Evolutionary conservation across 495 filamentous ascomycete species (phyloP).

Genomic region (Usnea hakonensis): DNA sequence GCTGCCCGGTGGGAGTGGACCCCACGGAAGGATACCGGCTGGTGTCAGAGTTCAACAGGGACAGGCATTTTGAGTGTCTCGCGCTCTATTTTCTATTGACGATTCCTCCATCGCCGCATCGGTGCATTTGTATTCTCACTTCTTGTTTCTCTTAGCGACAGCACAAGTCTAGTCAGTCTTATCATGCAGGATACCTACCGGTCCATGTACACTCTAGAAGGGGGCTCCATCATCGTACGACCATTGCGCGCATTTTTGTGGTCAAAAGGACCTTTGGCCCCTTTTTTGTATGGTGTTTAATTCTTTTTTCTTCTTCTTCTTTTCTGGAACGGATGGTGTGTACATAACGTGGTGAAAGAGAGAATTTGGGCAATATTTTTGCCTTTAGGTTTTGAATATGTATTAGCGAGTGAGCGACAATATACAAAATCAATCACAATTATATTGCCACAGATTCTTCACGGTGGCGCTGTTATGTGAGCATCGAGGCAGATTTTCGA

Average conservation of each 20-base stretch:
- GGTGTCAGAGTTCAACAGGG: slow-evolving; percentile 13
- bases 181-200: neutral
- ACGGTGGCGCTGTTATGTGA: neutral
- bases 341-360: neutral
- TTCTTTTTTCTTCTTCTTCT: neutral
- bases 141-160: neutral
- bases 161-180: neutral
- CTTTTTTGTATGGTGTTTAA: neutral
- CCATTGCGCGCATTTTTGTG: neutral
- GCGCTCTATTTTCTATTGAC: too few species aligned
- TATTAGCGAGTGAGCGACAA: neutral
- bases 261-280: neutral
- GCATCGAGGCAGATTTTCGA: neutral
- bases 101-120: too few species aligned
- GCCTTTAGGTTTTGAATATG: neutral
- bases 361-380: neutral
- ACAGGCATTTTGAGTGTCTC: slow-evolving; percentile 20
- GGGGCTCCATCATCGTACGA: neutral
- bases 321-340: neutral
- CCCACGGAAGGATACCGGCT: slow-evolving; percentile 4
- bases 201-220: neutral
- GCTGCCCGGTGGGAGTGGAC: slow-evolving; percentile 26
- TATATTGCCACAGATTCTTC: neutral
- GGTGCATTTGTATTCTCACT: neutral
- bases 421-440: neutral